These are phyloP conservation scores for Capsicum chinense DNA, from an alignment of 257 asterid genomes.

Conservation along the genomic window DNA sequence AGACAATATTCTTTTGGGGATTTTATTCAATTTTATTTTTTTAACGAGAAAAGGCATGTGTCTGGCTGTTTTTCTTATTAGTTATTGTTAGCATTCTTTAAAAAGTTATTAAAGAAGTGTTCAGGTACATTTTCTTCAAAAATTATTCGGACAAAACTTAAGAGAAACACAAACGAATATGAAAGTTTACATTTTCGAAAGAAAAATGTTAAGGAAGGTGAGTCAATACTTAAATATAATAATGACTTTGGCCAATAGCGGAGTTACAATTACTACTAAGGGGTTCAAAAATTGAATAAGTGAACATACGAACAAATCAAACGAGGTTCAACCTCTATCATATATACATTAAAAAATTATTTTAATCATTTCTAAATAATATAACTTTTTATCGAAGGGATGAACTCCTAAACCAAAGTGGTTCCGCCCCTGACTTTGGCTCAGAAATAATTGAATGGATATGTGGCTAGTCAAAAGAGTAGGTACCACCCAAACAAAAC, in stretches of 20 bases:
- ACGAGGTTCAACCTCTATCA: no score
- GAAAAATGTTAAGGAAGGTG: not conserved
- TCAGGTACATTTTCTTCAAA: not conserved
- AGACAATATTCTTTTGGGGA: not conserved
- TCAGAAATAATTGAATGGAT: not conserved
- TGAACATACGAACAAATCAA: no score
- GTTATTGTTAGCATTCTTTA: not conserved
- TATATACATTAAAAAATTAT: no score
- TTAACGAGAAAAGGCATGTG: not conserved
- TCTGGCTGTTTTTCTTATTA: not conserved
- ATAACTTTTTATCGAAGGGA: no score
- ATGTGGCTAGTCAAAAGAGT: slow-evolving; percentile 17
- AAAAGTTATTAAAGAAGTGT: not conserved
- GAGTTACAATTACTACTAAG: no score
- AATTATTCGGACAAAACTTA: not conserved
- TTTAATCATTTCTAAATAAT: no score
- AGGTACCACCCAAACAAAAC: not conserved
- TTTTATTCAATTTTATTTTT: no score
- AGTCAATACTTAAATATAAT: not conserved
- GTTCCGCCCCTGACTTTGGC: not conserved
- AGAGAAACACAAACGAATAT: not conserved
- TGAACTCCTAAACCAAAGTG: no score
- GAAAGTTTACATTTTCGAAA: not conserved
- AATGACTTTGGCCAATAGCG: no score
- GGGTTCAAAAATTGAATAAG: no score